These are phyloP conservation scores for Coleophoma cylindrospora DNA, from an alignment of 2,329 filamentous ascomycete species.

Conservation along the genomic window DNA sequence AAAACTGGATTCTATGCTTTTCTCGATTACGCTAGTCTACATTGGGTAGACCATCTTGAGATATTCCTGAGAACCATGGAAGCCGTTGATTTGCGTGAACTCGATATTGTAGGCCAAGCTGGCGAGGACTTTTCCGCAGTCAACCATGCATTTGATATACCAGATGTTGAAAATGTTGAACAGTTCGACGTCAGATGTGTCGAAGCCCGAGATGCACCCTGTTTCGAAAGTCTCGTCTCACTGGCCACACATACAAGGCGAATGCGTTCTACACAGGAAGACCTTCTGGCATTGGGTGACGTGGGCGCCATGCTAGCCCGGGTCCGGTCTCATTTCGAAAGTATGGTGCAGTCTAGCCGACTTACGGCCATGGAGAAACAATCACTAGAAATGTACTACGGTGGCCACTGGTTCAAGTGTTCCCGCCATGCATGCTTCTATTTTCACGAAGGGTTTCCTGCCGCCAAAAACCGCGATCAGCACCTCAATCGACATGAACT, in stretches of 20 bases:
- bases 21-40: conserved; percentile 23
- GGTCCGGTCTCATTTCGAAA: conserved; percentile 3
- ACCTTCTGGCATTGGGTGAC: neutral
- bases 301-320: conserved; percentile 2
- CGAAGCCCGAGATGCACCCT: neutral
- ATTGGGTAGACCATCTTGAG: conserved; percentile 23
- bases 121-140: neutral
- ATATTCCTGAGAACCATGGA: conserved; percentile 9
- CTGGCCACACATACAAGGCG: neutral
- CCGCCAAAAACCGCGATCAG: conserved; percentile 22
- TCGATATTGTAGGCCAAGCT: neutral
- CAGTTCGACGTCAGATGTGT: neutral
- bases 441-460: conserved; percentile 34
- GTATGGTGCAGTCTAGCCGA: neutral
- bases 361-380: neutral
- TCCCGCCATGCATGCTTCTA: conserved; percentile 31
- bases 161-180: neutral
- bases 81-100: neutral
- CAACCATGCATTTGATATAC: neutral
- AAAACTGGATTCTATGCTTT: conserved; percentile 19
- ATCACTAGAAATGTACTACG: conserved; percentile 24
- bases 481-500: conserved; percentile 31
- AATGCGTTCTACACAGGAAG: neutral
- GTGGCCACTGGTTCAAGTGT: conserved; percentile 32
- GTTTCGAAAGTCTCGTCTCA: neutral